Evolutionary conservation across 2,329 filamentous ascomycete genomes (phyloP), one percentile per base, ranked within the genome.

Genomic region (Epichloe sp.): DNA sequence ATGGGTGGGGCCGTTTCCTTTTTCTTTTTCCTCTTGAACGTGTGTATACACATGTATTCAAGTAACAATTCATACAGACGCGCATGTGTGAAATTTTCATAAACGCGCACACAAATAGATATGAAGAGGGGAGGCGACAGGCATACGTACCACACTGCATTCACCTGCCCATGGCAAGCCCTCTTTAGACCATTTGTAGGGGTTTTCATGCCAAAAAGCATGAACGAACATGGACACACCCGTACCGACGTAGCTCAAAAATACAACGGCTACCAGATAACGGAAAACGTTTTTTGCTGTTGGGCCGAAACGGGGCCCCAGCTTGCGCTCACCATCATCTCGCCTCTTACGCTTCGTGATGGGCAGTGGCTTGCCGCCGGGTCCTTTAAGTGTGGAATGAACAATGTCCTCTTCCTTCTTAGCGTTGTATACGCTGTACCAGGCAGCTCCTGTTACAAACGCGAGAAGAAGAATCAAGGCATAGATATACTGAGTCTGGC

Each of bases 321-420:
- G 64, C 56, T 68, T 68, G 46, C 69, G 62, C 68, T 71, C 60
- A 66, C 70, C 65, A 68, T 72, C 57, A 65, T 68, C 63, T 63
- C 76, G 65, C 68, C 73, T 69, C 64, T 71, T 72, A 52, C 72
- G 80, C 63, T 82, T 85, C 53, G 75, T 78, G 47, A 73, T 64
- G n/a, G 88, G 89, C 50, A 96, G 73, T 36, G 88, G 88, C 65
- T 94, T 90, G 58, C 90, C 91, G 51, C 88, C 90, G 1, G 90
- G 89, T n/a, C 90, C 90, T 49, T 76, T 82, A 57, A 78, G 67
- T 35, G 67, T 72, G 21, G 73, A 76, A 49, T 67, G 65, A 21
- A 71, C 62, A 37, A 71, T 61, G 55, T 73, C 69, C 38, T 76
- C 74, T 52, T 73, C 70, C 49, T 70, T 74, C 56, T 71, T 72